Evolutionary conservation across 1,139 yeast species (phyloP), one percentile per base, ranked within the genome.

Genomic region (Pichia sp.): DNA sequence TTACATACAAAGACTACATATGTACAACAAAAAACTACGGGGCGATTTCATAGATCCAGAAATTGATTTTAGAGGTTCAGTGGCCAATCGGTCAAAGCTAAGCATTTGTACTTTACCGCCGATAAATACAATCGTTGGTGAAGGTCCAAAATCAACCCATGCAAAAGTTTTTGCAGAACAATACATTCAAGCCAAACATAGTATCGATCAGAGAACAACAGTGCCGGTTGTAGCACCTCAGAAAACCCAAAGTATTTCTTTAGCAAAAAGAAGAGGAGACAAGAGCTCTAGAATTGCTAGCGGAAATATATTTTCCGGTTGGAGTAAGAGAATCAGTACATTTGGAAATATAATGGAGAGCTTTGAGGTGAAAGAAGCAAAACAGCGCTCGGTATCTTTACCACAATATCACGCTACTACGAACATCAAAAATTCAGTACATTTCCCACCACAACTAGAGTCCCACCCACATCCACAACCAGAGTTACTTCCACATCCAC

Each of bases 41-140:
- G 60, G 56, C 5, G 55, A 59, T 43, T 45, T 46, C 16, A 45
- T 58, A 5, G 50, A 49, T 29, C 54, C 57, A n/a, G 3, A 4
- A 11, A 15, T 32, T 1, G 57, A 57, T 44, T 56, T 57, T 49
- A 40, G 19, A 11, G 52, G 58, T 4, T 41, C 58, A 11, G 48
- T 54, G 26, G 54, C 52, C 16, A 51, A 46, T 36, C 16, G 53
- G 13, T 52, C 55, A 8, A 45, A 53, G 16, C 11, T 57, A 10
- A 50, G 51, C 40, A 29, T 52, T 26, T 26, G 40, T 15, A 45
- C 48, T 3, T 2, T 54, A 13, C 59, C 59, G 15, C 52, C 60
- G 34, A 8, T 56, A 1, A 31, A 36, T 8, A 45, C 36, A 8
- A 19, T 7, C 4, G 44, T 32, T 6, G 49, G 41, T 10, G 40